Conservation (phyloP, 2,329 filamentous ascomycete genomes). For the Aotearoamyces nothofagi region DNA sequence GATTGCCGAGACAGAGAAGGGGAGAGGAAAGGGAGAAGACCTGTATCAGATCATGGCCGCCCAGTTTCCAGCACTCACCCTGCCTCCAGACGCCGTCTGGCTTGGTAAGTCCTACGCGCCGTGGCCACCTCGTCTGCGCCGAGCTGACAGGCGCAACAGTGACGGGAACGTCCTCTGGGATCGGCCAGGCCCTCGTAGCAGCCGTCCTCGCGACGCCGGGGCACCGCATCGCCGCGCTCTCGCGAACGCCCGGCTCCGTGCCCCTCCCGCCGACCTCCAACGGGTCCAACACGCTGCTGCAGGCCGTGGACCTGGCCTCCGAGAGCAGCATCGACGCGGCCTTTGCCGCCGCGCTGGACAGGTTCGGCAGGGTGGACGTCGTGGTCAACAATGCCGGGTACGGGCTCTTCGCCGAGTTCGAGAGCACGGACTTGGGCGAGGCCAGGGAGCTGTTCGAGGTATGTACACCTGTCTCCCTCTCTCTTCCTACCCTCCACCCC, state of each 20-base stretch:
- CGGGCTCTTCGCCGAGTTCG: conserved; percentile 32
- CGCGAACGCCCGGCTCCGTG: background rate
- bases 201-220: background rate
- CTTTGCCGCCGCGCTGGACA: conserved; percentile 21
- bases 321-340: conserved; percentile 8
- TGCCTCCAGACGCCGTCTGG: no score
- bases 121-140: no score
- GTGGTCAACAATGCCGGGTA: conserved; percentile 45
- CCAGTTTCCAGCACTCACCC: no score
- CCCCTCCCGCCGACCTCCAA: background rate
- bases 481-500: no score
- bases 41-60: no score
- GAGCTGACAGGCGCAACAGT: no score
- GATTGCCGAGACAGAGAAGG: no score
- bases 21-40: no score
- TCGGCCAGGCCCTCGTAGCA: background rate
- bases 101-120: no score
- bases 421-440: conserved; percentile 12
- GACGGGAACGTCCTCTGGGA: background rate
- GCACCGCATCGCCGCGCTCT: background rate
- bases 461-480: no score
- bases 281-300: background rate
- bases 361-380: conserved; percentile 39
- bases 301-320: background rate
- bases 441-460: background rate